Evolutionary conservation across 345 rosid genomes (phyloP).

Genomic region (Populus pruinosa): DNA sequence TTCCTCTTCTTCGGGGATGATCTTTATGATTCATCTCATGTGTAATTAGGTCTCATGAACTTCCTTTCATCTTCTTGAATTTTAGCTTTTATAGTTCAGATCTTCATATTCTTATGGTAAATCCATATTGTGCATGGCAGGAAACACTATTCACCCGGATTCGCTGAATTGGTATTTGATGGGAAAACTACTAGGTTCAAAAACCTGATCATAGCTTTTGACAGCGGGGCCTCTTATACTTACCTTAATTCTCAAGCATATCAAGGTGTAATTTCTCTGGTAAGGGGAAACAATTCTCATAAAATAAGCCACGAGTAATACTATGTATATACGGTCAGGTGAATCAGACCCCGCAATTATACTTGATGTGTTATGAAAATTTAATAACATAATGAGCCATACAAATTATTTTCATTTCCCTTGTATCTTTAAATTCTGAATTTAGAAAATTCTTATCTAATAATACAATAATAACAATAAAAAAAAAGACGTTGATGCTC

Average conservation of each 20-base stretch:
- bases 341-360: background rate
- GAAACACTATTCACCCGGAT: constrained; percentile 75
- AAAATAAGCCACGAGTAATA: background rate
- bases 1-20: constrained; percentile 81
- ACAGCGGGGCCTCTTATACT: constrained; percentile 92
- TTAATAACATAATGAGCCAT: background rate
- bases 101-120: constrained; percentile 7
- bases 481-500: no score
- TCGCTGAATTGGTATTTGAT: constrained; percentile 57
- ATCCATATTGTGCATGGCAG: constrained; percentile 35
- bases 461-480: no score
- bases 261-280: constrained; percentile 44
- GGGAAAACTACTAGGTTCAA: constrained; percentile 59
- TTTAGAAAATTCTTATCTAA: background rate
- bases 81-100: background rate
- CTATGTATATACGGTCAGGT: no score
- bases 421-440: background rate
- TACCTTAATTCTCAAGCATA: constrained; percentile 67
- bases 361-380: background rate
- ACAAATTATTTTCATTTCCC: background rate
- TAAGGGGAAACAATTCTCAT: constrained; percentile 29
- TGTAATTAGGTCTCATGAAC: constrained; percentile 1
- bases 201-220: constrained; percentile 52
- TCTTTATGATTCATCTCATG: constrained; percentile 59
- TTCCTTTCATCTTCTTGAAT: background rate